Percentiles rank a stretch among this genome's conserved stretches.
These are phyloP conservation scores for Diplodia intermedia DNA, from an alignment of 2,329 filamentous ascomycete species.

Conservation along the genomic window DNA sequence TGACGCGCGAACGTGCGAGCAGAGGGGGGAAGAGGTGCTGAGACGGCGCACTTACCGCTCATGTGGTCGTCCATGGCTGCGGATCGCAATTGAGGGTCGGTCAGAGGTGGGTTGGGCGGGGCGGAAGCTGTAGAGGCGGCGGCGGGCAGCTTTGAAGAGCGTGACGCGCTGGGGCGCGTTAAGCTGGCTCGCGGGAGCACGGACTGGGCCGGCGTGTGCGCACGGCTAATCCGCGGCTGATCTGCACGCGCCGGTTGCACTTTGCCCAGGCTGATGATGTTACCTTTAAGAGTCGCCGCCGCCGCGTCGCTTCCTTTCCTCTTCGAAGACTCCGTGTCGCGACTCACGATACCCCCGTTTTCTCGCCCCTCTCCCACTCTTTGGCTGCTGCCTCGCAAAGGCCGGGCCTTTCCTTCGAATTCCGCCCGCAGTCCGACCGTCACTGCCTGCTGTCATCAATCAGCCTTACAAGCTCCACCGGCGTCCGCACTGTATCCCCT, in stretches of 20 bases:
- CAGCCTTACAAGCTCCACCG: slow-evolving; percentile 12
- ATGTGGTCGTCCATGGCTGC: slow-evolving; percentile 48
- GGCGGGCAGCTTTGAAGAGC: slow-evolving; percentile 20
- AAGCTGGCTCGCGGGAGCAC: slow-evolving; percentile 8
- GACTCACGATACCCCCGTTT: slow-evolving; percentile 33
- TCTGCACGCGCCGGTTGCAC: slow-evolving; percentile 6
- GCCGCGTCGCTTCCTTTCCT: slow-evolving; percentile 17
- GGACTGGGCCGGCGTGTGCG: not conserved
- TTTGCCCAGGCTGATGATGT: slow-evolving; percentile 19
- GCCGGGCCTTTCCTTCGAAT: slow-evolving; percentile 14
- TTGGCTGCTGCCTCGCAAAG: slow-evolving; percentile 11
- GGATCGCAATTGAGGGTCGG: slow-evolving; percentile 12
- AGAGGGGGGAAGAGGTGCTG: not conserved
- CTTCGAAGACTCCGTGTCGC: slow-evolving; percentile 35
- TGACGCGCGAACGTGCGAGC: not conserved
- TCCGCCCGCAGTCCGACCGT: slow-evolving; percentile 13
- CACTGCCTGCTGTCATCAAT: slow-evolving; percentile 9
- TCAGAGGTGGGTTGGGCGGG: not conserved
- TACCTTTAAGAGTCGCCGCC: slow-evolving; percentile 10
- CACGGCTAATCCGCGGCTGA: not conserved
- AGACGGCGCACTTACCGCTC: slow-evolving; percentile 41
- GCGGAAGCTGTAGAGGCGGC: slow-evolving; percentile 5
- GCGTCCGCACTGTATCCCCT: slow-evolving; percentile 10
- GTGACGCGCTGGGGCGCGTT: slow-evolving; percentile 30
- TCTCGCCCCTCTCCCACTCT: slow-evolving; percentile 14